Evolutionary conservation across 768 basidiomycete species (phyloP), one percentile per base, ranked within the genome.

Genomic region (Mycena latifolia): DNA sequence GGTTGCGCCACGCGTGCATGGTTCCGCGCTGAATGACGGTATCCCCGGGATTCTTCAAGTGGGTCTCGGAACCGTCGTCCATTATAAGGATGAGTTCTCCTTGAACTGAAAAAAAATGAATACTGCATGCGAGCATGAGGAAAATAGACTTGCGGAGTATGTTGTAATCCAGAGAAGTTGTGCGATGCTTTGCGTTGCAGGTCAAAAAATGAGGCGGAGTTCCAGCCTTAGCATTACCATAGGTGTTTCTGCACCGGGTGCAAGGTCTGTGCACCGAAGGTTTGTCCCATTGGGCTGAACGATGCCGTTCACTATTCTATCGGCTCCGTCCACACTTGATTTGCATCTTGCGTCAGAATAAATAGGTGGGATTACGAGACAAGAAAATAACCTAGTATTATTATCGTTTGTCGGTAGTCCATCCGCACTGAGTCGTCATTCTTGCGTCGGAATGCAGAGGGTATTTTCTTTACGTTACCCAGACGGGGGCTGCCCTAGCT

Each of bases 1-100:
- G 86, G 73, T 90, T 89, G 57, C 75, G 83, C 89, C 88, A 91
- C 18, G 84, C 85, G 69, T 90, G 89, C 74, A 88, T 78, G 0
- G 84, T 86, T 11, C 88, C 89, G 62, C 83, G 84, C 75, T 87
- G 85, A 35, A 89, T 76, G 50, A 89, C 84, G 1, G 80, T 79
- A 73, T 88, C 87, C 33, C 88, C 88, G 25, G 87, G 84, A 56
- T 83, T 84, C 67, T 83, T 85, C 54, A 89, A 70, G 53, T 81
- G 78, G 22, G 76, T 85, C 74, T 89, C 86, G 10, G 75, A 77
- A 6, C 87, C 88, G 72, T 88, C 87, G 57, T 88, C 87, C 65
- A 83, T 83, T 24, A 86, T 81, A n/a, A 86, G 77, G 27, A 88
- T 74, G 17, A 89, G 72, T 75, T 87, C 84, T 17, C 89, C 88